Percentiles rank a stretch among this genome's conserved stretches.
phyloP scores from a whole-genome alignment of 2,329 filamentous ascomycete species.

The Fusarium fujikuroi region DNA sequence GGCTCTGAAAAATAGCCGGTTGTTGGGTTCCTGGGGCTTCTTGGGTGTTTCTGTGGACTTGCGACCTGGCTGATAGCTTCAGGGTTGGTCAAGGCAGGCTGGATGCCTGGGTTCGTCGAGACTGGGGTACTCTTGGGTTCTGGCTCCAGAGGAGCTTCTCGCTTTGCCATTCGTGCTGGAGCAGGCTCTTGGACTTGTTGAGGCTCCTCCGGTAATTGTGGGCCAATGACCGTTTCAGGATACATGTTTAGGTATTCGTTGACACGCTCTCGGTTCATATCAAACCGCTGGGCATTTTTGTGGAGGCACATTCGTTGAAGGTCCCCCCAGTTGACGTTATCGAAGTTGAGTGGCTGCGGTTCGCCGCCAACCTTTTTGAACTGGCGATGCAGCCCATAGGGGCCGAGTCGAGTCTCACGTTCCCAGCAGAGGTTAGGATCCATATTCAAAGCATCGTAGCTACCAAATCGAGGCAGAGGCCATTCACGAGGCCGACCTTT shows the following conservation, averaged over 20 bases:
- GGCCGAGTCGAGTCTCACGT: conserved; percentile 74
- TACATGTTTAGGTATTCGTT: conserved; percentile 59
- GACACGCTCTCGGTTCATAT: conserved; percentile 51
- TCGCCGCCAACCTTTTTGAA: conserved; percentile 57
- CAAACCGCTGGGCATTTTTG: conserved; percentile 74
- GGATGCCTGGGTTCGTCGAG: neutral
- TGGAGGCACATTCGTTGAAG: conserved; percentile 74
- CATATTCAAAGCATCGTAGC: conserved; percentile 68
- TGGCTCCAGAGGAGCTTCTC: conserved; percentile 2
- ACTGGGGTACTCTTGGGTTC: neutral
- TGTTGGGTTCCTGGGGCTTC: conserved; percentile 23
- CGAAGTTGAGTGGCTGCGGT: conserved; percentile 64
- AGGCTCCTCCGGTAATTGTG: conserved; percentile 19
- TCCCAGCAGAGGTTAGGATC: conserved; percentile 74
- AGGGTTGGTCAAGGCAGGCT: neutral
- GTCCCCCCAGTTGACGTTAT: conserved; percentile 74
- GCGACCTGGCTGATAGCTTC: conserved; percentile 1
- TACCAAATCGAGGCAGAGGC: conserved; percentile 70
- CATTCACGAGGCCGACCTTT: conserved; percentile 69
- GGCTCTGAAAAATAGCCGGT: conserved; percentile 51
- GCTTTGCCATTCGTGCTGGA: conserved; percentile 19
- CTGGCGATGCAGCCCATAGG: conserved; percentile 67
- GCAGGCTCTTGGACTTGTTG: conserved; percentile 13
- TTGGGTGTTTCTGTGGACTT: conserved; percentile 13
- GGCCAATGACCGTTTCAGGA: conserved; percentile 46